Evolutionary conservation across 306 rosid genomes (phyloP).

Genomic region (Gastrolobium villosum): DNA sequence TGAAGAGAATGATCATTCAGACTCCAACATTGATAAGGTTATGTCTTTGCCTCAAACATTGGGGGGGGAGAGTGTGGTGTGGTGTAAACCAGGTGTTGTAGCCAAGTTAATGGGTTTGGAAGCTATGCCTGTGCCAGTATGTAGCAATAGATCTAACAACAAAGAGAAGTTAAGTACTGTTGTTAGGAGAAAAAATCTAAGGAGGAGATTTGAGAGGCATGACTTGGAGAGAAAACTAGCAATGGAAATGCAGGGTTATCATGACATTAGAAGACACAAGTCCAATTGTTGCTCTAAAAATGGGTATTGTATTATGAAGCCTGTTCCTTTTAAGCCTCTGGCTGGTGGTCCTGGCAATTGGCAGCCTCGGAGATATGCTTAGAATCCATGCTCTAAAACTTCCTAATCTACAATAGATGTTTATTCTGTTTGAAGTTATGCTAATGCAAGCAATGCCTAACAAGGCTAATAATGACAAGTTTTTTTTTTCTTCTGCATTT

Average conservation of each 20-base stretch:
- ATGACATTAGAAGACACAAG: slow-evolving; percentile 48
- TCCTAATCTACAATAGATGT: slow-evolving; percentile 7
- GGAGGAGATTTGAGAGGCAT: slow-evolving; percentile 66
- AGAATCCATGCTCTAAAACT: slow-evolving; percentile 4
- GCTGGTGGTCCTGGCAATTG: slow-evolving; percentile 46
- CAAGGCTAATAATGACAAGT: slow-evolving; percentile 38
- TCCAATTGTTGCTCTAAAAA: slow-evolving; percentile 51
- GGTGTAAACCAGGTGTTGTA: slow-evolving; percentile 93
- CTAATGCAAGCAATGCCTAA: slow-evolving; percentile 35
- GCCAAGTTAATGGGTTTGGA: slow-evolving; percentile 96
- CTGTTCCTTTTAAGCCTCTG: slow-evolving; percentile 48
- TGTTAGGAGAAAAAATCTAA: slow-evolving; percentile 56
- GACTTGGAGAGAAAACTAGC: slow-evolving; percentile 63
- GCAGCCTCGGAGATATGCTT: slow-evolving; percentile 50
- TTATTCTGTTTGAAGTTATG: slow-evolving; percentile 27
- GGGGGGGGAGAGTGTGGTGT: slow-evolving; percentile 82
- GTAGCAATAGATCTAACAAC: slow-evolving; percentile 38
- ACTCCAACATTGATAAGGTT: slow-evolving; percentile 41
- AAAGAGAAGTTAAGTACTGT: slow-evolving; percentile 50
- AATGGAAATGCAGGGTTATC: slow-evolving; percentile 58
- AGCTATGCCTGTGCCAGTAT: slow-evolving; percentile 73
- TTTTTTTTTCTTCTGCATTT: slow-evolving; percentile 23
- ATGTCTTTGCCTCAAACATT: slow-evolving; percentile 60
- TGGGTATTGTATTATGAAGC: slow-evolving; percentile 61
- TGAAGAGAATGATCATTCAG: slow-evolving; percentile 25